Base-by-base conservation (phyloP, 2,329 filamentous ascomycete species). In the Hysterium pulicare region DNA sequence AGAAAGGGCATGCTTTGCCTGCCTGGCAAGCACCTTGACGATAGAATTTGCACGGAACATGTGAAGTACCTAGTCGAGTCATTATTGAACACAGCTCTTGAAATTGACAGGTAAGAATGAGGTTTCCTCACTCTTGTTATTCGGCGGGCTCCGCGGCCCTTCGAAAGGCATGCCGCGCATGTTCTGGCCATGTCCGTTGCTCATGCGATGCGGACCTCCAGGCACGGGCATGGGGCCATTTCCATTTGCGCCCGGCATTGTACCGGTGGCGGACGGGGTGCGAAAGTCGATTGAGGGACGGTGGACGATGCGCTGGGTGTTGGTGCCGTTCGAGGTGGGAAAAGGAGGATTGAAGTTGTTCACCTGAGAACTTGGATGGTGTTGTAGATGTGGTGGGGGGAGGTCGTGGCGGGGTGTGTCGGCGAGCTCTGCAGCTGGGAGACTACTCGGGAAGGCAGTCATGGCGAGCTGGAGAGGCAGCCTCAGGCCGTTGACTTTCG, bases 31-130 rank as follows among this genome's bases (percentile, higher is more conserved):
- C 84, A 66, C 91, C 90, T 73, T 95, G 89, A 41, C 90, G 84
- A 71, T 93, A 98, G 85, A 98, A 98, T 77, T 97, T 97, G 86
- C 93, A 98, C 30, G 93, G 93, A 33, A 98, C 93, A 73, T 97
- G 93, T 48, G 90, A 86, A 15, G 93, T 95, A 69, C 95, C 91
- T 96, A 47, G 32, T 23, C 35, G 34, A 50, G 60, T 59, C 43
- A 61, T 53, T 47, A 45, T 30, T 34, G 16, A 47, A 34, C 17
- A 24, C 21, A 4, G n/a, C 8, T n/a, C 10, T 8, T 7, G 19
- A 21, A 16, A 17, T 4, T 21, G 10, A 5, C 23, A 28, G 33
- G 15, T 31, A n/a, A 21, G 6, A 42, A 31, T 11, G 35, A 23
- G 35, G 34, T 22, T 21, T 13, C 21, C 60, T 40, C 55, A 72